Percentiles rank a stretch among this genome's conserved stretches.
phyloP scores from a whole-genome alignment of 345 rosid species.

The Zanthoxylum bungeanum region DNA sequence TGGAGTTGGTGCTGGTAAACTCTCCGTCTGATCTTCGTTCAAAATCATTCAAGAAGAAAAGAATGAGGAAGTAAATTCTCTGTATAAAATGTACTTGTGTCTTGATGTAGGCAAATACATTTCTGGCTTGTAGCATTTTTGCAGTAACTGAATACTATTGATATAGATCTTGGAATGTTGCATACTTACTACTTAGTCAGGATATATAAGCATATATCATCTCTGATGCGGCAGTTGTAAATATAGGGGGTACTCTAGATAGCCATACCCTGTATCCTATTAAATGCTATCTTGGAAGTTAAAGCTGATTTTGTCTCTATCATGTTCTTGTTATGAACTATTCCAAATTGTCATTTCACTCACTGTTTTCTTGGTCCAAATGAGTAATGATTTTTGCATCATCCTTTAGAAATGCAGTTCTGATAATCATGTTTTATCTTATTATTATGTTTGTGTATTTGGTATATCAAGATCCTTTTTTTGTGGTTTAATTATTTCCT shows the following conservation, averaged over 20 bases:
- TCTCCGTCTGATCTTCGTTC: not conserved
- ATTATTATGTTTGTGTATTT: not conserved
- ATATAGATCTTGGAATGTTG: too few relatives aligned
- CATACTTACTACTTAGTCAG: too few relatives aligned
- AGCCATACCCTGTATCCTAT: not conserved
- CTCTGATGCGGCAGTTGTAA: too few relatives aligned
- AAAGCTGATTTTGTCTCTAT: not conserved
- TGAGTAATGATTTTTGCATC: not conserved
- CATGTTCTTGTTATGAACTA: not conserved
- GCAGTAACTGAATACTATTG: too few relatives aligned
- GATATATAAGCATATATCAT: too few relatives aligned
- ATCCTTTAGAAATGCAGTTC: not conserved
- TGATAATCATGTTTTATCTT: not conserved
- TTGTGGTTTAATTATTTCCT: conserved; percentile 8
- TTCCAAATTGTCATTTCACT: not conserved
- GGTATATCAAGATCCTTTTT: not conserved
- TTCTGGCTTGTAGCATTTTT: too few relatives aligned
- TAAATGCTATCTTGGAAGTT: not conserved
- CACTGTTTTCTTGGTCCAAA: not conserved
- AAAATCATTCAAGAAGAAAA: not conserved
- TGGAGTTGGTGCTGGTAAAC: too few relatives aligned
- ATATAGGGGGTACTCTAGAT: not conserved
- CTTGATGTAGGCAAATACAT: too few relatives aligned
- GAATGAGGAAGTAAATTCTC: not conserved
- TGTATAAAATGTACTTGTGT: too few relatives aligned